Evolutionary conservation across 768 basidiomycete species (phyloP), one percentile per base, ranked within the genome.

Genomic region (Exsudoporus frostii): DNA sequence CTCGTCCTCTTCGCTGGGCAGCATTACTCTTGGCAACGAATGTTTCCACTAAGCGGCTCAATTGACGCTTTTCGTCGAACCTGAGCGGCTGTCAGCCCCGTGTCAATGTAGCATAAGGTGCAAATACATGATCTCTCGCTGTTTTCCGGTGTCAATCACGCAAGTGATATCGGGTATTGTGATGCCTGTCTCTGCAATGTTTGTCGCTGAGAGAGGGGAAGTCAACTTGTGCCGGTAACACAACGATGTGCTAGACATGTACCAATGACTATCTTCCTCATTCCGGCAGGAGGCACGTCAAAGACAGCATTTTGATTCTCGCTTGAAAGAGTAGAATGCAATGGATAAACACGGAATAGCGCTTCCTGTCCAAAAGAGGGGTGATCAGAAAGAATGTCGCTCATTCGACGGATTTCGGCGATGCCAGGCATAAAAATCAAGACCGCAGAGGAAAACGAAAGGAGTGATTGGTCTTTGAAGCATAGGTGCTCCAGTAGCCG

Each of bases 161-260:
- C 92, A 94, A 9, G 94, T 96, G 54, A 97, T 90, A 62, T 99
- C 97, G 7, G 96, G 96, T 50, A 99, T 99, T 2, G 97, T 99
- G 50, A 99, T 91, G 61, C 96, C 96, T 14, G 96, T 99, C 71
- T 99, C 96, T 15, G 92, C 90, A 60, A 95, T 92, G 64, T 96
- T 92, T 32, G 92, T 92, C 3, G 90, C 90, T 92, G 43, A 33
- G 24, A 39, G 17, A 49, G 15, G 10, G 13, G 5, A 56, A 17
- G 50, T 51, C 36, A 54, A 41, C 24, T 42, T 4, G 27, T 27
- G 24, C 11, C 5, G 17, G 43, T 44, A 42, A 41, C 22, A 27
- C 33, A 9, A 39, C 54, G 50, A 14, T 41, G 42, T 1, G 27
- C 17, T 20, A 61, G n/a, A 42, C 33, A 27, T 78, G 37, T 65